Base-by-base conservation (phyloP, 2,329 filamentous ascomycete species). In the Stagonosporopsis rhizophila region DNA sequence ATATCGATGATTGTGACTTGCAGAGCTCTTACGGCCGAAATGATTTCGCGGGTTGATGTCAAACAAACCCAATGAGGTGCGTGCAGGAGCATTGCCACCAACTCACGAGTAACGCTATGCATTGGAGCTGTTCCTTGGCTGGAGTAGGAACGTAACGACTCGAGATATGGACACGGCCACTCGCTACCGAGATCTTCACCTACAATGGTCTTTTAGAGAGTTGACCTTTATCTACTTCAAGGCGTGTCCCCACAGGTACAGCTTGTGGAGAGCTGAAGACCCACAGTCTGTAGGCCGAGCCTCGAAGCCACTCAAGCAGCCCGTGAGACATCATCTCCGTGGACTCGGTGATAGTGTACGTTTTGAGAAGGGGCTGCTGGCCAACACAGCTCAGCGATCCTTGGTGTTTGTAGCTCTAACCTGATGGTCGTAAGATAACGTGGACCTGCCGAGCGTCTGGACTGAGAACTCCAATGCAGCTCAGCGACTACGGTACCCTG, bases 61-160 rank as follows among this genome's bases (percentile, higher is more conserved):
- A 41, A 52, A 64, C 61, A 30, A 46, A 14, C 39, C 58, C 53
- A 66, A 61, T 60, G 28, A 40, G 44, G 38, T 22, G n/a, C 6
- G n/a, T 12, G 28, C 11, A 47, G 55, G 19, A 4, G 32, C 47
- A 44, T 44, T n/a, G 41, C 39, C 32, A 41, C 30, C 54, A 51
- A 56, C 39, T 44, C 50, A 45, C 28, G 23, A 40, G 52, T 28
- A 25, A 35, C 27, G 39, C 15, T 35, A 20, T 48, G 46, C 37
- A 15, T 55, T 44, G 38, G 17, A 44, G 52, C 27, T 41, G 23
- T 20, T 54, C 35, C 15, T 28, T 14, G 50, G 45, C n/a, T 12
- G 25, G 34, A 14, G 17, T 32, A 44, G 37, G 32, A 35, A 48
- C 38, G 22, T 23, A 34, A 30, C 34, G 44, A 20, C 20, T 30